Conservation (phyloP, 371 early-diverging fungal species). For the Mucor ambiguus region DNA sequence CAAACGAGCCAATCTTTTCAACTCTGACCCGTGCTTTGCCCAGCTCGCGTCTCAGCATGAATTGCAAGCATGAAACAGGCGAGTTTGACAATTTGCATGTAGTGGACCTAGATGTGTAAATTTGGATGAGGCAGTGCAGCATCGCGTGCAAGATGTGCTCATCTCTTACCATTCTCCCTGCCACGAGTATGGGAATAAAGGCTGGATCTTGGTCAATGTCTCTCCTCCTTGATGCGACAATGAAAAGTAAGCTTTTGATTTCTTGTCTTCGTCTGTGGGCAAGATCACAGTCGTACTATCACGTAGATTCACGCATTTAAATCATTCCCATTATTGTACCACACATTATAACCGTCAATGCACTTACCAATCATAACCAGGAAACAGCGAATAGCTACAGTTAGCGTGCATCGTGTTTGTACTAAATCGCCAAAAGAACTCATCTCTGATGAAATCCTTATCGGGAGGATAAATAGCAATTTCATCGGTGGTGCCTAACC, state of each 20-base stretch:
- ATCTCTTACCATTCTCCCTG: conserved; percentile 52
- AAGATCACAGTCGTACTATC: conserved; percentile 29
- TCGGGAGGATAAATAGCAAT: conserved; percentile 57
- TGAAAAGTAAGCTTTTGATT: conserved; percentile 22
- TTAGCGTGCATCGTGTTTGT: conserved; percentile 44
- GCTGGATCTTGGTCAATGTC: conserved; percentile 39
- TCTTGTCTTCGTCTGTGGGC: conserved; percentile 12
- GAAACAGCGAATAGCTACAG: conserved; percentile 56
- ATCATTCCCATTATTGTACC: too few species aligned
- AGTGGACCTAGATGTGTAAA: conserved; percentile 23
- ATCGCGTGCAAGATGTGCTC: neutral
- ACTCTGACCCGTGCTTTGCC: conserved; percentile 28
- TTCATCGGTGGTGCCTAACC: conserved; percentile 57
- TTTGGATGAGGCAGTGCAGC: neutral
- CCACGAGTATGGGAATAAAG: conserved; percentile 61
- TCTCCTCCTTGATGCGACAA: conserved; percentile 56
- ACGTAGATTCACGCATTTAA: neutral
- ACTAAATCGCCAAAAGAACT: conserved; percentile 61
- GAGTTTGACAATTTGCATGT: conserved; percentile 45
- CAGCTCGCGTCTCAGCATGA: conserved; percentile 45
- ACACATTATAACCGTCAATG: too few species aligned
- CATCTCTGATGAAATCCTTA: conserved; percentile 45
- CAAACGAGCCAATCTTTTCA: conserved; percentile 28
- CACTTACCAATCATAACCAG: conserved; percentile 59
- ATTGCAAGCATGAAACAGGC: conserved; percentile 48